Base-by-base conservation (phyloP, 192 early-diverging fungal species). In the Podila verticillata region DNA sequence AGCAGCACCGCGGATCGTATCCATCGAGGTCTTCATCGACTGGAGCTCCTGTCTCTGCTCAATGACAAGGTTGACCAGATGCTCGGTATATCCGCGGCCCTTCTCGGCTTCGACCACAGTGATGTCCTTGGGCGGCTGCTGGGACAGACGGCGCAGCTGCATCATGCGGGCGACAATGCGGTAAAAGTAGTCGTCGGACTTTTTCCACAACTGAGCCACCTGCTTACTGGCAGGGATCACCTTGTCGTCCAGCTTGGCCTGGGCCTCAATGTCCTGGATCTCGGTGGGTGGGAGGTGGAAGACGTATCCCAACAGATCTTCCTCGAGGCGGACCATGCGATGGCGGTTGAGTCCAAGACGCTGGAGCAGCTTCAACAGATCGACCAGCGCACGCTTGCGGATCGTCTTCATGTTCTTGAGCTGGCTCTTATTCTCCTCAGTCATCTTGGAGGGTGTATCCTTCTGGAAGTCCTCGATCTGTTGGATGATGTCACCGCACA, bases 321-420 rank as follows among this genome's bases (percentile, higher is more conserved):
- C 71, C 32, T 82, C 80, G 5, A 79, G 63, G 31, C 81, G 73
- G 19, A 75, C 72, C 61, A 73, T 69, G 59, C 81, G 75, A 56
- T 74, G 74, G 35, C 81, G 81, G 49, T 87, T 83, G 26, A 92
- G 68, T 24, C 95, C 95, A 48, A 95, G 68, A 26, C 87, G 74
- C 31, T 89, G 85, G 28, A 96, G 66, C 57, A 92, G 84, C 72
- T 92, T 94, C 57, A 95, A 84, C 22, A 94, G 74, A 66, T 96
- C 94, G 30, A 92, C 92, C 4, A 93, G 70, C 3, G 95, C 89
- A 71, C 93, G 95, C 79, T 93, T 93, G 30, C 92, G 89, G 24
- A 95, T 75, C 32, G 88, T 67, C 65, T 93, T 90, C 66, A 90
- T 88, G 54, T 88, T 86, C 57, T 94, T 95, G 44, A 90, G 80